phyloP scores from a whole-genome alignment of 2,329 filamentous ascomycete species.

The Botrytis fragariae region DNA sequence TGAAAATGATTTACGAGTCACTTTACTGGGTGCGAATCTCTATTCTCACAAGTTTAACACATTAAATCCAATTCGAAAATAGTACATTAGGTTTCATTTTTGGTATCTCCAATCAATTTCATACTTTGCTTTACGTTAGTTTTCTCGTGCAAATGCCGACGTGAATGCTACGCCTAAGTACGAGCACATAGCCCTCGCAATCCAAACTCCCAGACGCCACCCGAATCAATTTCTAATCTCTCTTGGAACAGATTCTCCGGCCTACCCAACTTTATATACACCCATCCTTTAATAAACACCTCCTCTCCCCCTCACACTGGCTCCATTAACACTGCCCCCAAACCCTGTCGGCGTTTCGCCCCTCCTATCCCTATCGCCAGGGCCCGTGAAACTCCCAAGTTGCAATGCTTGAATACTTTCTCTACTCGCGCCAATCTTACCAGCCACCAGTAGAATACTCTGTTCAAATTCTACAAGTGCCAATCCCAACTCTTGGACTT shows the following conservation, averaged over 20 bases:
- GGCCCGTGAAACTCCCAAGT: conserved; percentile 41
- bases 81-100: not conserved
- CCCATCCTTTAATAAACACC: conserved; percentile 4
- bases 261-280: conserved; percentile 7
- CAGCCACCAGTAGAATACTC: conserved; percentile 61
- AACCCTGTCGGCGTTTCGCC: not conserved
- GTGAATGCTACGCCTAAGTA: not conserved
- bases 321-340: not conserved
- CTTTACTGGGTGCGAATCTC: no score
- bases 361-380: conserved; percentile 6
- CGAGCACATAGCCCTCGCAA: not conserved
- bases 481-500: conserved; percentile 51
- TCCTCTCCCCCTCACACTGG: not conserved
- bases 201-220: conserved; percentile 6
- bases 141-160: not conserved
- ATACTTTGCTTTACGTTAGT: not conserved
- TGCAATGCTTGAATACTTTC: conserved; percentile 60
- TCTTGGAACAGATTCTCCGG: not conserved
- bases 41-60: not conserved
- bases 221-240: conserved; percentile 7
- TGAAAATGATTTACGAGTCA: not conserved
- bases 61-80: not conserved
- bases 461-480: conserved; percentile 65
- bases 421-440: conserved; percentile 56
- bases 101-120: conserved; percentile 9